Percentiles rank a stretch among this genome's conserved stretches.
These are phyloP conservation scores for Trichoderma koningiopsis DNA, from an alignment of 2,329 filamentous ascomycete species.

Conservation along the genomic window DNA sequence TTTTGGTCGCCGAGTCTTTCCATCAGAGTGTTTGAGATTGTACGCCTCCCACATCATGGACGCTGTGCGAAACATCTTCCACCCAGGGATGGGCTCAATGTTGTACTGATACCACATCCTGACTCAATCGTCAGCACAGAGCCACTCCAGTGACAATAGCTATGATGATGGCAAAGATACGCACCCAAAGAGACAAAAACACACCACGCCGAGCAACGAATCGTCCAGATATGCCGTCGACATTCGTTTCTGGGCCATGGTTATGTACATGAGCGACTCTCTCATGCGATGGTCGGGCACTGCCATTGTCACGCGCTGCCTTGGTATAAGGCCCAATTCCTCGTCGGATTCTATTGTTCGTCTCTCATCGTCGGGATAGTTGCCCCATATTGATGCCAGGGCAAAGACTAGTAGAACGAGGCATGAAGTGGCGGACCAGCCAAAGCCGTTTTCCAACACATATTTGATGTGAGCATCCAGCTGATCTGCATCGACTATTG, in stretches of 20 bases:
- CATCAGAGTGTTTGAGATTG: constrained; percentile 6
- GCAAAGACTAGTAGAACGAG: constrained; percentile 10
- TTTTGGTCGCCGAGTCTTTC: not conserved
- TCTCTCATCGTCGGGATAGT: constrained; percentile 10
- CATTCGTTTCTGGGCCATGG: constrained; percentile 16
- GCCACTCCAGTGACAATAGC: not conserved
- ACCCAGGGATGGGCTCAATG: constrained; percentile 6
- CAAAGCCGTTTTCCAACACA: constrained; percentile 9
- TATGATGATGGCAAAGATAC: not conserved
- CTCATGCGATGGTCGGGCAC: constrained; percentile 11
- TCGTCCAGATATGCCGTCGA: constrained; percentile 8
- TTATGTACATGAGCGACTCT: constrained; percentile 12
- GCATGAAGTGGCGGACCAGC: constrained; percentile 4
- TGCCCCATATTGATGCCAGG: constrained; percentile 5
- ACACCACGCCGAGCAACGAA: not conserved
- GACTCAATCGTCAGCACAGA: not conserved
- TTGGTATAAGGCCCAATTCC: not conserved
- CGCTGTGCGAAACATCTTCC: constrained; percentile 10
- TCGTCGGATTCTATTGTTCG: not conserved
- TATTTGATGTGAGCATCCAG: constrained; percentile 3
- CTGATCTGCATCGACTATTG: constrained; percentile 12
- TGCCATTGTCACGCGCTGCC: not conserved
- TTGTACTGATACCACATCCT: constrained; percentile 20
- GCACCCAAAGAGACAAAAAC: constrained; percentile 14
- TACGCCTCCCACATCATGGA: constrained; percentile 19